Conservation (phyloP, 352 stramenopile species). For the Albugo candida region DNA sequence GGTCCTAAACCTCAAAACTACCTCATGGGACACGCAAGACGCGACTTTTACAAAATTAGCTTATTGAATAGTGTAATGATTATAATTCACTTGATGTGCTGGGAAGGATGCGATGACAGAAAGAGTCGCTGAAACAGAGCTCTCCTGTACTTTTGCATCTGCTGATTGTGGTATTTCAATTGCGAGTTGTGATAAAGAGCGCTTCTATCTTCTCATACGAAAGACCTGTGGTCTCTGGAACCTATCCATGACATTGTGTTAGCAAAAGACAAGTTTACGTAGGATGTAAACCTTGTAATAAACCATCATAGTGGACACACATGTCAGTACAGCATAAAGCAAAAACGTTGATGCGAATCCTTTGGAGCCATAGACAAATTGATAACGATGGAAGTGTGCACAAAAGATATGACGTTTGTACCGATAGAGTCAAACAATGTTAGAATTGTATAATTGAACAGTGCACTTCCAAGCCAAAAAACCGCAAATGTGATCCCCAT, state of each 20-base stretch:
- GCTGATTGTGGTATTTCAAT: too few relatives aligned
- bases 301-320: slow-evolving; percentile 23
- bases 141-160: too few relatives aligned
- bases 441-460: slow-evolving; percentile 51
- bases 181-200: slow-evolving; percentile 12
- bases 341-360: slow-evolving; percentile 18
- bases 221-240: slow-evolving; percentile 38
- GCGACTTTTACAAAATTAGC: too few relatives aligned
- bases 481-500: slow-evolving; percentile 55
- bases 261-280: not conserved
- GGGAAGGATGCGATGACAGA: too few relatives aligned
- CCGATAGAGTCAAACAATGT: slow-evolving; percentile 29
- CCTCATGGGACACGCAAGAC: too few relatives aligned
- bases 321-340: slow-evolving; percentile 26
- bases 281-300: slow-evolving; percentile 19
- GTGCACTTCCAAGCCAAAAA: slow-evolving; percentile 44
- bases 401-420: slow-evolving; percentile 6
- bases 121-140: too few relatives aligned
- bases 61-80: too few relatives aligned
- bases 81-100: too few relatives aligned
- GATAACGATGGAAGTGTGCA: not conserved
- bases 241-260: slow-evolving; percentile 6
- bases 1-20: too few relatives aligned
- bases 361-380: not conserved
- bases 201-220: slow-evolving; percentile 44